Percentiles rank a stretch among this genome's conserved stretches.
Evolutionary conservation across 202 grass and related monocot species (phyloP).

Genomic region (Musa balbisiana): DNA sequence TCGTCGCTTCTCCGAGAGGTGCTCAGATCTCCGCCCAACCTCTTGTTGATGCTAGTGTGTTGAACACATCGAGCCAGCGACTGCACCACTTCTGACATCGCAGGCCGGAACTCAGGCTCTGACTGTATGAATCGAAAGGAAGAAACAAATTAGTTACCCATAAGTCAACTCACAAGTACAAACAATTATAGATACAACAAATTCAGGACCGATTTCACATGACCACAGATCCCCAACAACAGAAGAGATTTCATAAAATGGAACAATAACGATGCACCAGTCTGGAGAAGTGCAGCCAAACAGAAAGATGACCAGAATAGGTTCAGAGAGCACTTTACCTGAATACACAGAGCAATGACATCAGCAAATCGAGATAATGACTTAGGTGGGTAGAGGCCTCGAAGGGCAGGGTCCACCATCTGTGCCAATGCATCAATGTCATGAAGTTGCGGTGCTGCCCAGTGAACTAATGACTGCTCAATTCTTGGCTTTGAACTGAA

Average conservation of each 20-base stretch:
- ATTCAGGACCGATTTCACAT: no score
- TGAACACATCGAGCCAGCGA: constrained; percentile 50
- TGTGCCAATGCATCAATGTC: constrained; percentile 45
- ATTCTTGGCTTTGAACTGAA: constrained; percentile 52
- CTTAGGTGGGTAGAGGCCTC: constrained; percentile 71
- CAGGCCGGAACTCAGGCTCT: constrained; percentile 55
- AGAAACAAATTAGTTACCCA: neutral
- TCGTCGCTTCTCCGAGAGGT: constrained; percentile 45
- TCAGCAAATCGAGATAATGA: constrained; percentile 69
- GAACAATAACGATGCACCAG: no score
- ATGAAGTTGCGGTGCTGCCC: constrained; percentile 57
- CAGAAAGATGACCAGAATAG: neutral
- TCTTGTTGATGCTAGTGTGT: constrained; percentile 43
- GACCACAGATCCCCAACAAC: neutral
- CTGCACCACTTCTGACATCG: constrained; percentile 75
- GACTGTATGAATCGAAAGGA: constrained; percentile 38
- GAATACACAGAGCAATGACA: constrained; percentile 52
- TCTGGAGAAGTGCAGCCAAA: no score
- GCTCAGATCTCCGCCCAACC: constrained; percentile 28
- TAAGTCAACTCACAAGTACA: no score
- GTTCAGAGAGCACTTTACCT: constrained; percentile 36
- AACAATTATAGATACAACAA: no score
- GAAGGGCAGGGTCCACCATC: constrained; percentile 73
- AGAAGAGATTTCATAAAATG: neutral
- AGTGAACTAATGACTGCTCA: constrained; percentile 60